These are phyloP conservation scores for Diaporthe amygdali DNA, from an alignment of 2,329 filamentous ascomycete species.

Conservation along the genomic window DNA sequence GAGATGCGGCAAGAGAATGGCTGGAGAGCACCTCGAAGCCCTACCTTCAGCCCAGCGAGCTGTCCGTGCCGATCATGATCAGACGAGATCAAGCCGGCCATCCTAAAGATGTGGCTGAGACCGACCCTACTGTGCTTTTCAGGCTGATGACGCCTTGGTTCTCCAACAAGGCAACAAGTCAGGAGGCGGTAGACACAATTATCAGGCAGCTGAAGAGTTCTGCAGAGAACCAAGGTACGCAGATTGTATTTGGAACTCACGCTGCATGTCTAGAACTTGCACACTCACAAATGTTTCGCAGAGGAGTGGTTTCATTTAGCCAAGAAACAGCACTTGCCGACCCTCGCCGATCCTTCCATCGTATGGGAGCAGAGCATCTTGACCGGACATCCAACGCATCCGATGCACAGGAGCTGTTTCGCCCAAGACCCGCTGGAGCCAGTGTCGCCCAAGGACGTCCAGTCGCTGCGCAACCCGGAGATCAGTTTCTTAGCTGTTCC, in stretches of 20 bases:
- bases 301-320: conserved; percentile 12
- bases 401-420: conserved; percentile 8
- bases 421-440: background rate
- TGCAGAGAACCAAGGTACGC: background rate
- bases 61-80: background rate
- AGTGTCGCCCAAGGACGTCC: background rate
- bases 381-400: background rate
- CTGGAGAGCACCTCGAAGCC: background rate
- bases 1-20: conserved; percentile 1
- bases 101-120: background rate
- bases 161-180: background rate
- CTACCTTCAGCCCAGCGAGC: conserved; percentile 2
- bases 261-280: no score
- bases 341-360: background rate
- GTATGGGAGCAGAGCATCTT: conserved; percentile 4
- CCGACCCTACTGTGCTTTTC: background rate
- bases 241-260: background rate
- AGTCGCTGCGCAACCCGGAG: background rate
- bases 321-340: background rate
- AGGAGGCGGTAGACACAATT: background rate
- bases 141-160: background rate
- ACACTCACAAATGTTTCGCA: background rate
- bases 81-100: background rate
- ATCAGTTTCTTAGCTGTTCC: background rate
- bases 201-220: background rate